phyloP scores from a whole-genome alignment of 2,329 filamentous ascomycete genomes.

The Teratosphaeria destructans region DNA sequence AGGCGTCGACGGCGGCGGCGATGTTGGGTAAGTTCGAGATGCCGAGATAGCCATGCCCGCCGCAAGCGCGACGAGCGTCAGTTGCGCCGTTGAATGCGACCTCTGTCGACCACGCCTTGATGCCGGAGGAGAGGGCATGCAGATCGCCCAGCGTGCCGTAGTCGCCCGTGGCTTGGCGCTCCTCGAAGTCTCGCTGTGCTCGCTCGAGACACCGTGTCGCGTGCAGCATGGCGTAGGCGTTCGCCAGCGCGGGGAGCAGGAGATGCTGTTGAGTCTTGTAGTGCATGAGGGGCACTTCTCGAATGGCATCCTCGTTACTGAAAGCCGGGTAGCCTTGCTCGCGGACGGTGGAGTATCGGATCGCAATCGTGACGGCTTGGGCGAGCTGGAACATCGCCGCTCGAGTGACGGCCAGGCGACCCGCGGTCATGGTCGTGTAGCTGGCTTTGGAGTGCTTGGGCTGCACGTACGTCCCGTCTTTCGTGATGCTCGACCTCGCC shows the following conservation, averaged over 20 bases:
- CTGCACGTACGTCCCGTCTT: constrained; percentile 5
- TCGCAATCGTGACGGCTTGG: constrained; percentile 3
- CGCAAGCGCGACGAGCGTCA: constrained; percentile 3
- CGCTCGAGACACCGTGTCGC: constrained; percentile 4
- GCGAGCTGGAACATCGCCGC: constrained; percentile 5
- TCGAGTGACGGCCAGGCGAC: constrained; percentile 3
- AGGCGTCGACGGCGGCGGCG: constrained; percentile 5
- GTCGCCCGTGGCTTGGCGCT: constrained; percentile 1
- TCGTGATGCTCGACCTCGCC: constrained; percentile 2
- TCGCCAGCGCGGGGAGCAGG: constrained; percentile 2
- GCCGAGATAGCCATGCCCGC: constrained; percentile 6
- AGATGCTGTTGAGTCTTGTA: constrained; percentile 4
- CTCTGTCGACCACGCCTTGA: constrained; percentile 5
- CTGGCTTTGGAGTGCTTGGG: constrained; percentile 5
- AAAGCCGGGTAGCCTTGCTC: constrained; percentile 3
- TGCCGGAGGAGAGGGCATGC: constrained; percentile 5
- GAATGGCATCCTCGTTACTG: background rate
- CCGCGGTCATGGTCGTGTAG: constrained; percentile 6
- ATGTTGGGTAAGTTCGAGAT: constrained; percentile 4
- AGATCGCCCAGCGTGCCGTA: constrained; percentile 6
- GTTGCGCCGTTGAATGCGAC: constrained; percentile 1
- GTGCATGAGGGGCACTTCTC: constrained; percentile 5
- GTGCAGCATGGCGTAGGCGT: constrained; percentile 5
- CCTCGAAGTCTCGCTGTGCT: constrained; percentile 3
- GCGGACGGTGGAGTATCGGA: constrained; percentile 5